Percentiles rank a stretch among this genome's conserved stretches.
phyloP scores from a whole-genome alignment of 208 protist species.

The Trypanosoma mega region DNA sequence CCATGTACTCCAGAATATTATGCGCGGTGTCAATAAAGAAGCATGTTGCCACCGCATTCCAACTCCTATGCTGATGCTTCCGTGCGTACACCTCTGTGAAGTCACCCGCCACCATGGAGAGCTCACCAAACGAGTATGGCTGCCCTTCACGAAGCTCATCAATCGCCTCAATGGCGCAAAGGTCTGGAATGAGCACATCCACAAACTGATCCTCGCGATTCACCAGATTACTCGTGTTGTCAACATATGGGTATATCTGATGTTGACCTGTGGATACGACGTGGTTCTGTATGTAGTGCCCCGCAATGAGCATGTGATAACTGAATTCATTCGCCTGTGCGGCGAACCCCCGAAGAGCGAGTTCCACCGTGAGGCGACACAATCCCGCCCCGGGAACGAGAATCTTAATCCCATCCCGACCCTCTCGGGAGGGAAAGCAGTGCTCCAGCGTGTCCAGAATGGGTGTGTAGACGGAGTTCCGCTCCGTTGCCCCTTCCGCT shows the following conservation, averaged over 20 bases:
- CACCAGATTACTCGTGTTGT: conserved; percentile 91
- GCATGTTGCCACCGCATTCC: conserved; percentile 93
- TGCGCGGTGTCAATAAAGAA: conserved; percentile 98
- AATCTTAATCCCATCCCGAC: conserved; percentile 58
- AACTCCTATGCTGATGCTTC: conserved; percentile 73
- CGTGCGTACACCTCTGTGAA: conserved; percentile 96
- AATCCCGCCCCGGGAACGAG: conserved; percentile 90
- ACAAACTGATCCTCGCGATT: conserved; percentile 88
- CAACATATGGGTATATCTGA: conserved; percentile 90
- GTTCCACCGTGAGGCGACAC: conserved; percentile 94
- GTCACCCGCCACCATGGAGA: conserved; percentile 97
- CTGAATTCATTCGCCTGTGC: conserved; percentile 97
- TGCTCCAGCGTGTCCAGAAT: conserved; percentile 83
- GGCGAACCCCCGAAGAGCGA: conserved; percentile 90
- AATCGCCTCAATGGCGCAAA: conserved; percentile 81
- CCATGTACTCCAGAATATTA: conserved; percentile 96
- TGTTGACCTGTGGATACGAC: conserved; percentile 77
- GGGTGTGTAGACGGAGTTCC: conserved; percentile 88
- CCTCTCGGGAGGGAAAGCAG: conserved; percentile 65
- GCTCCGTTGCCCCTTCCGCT: conserved; percentile 87
- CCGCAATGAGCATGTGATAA: conserved; percentile 97
- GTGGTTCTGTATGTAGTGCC: conserved; percentile 96
- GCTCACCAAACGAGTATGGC: conserved; percentile 63
- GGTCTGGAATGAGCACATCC: conserved; percentile 90
- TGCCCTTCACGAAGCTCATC: conserved; percentile 54